A percentile compares a stretch with the other conserved stretches of the same genome.
Conservation (phyloP, 345 rosid species). For the Boechera divaricarpa region DNA sequence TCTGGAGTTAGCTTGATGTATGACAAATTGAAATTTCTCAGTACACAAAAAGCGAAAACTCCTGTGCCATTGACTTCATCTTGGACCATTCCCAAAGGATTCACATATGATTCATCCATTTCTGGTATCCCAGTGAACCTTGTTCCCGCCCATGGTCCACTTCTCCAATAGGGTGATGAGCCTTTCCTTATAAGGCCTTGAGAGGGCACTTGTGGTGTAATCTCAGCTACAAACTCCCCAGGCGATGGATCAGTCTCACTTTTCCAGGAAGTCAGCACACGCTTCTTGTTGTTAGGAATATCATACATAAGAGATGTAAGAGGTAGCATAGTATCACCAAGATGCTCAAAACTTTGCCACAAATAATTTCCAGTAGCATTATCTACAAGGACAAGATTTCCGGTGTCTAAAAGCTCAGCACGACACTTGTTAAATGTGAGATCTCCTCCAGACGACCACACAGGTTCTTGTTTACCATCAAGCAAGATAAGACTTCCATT, state of each 20-base stretch:
- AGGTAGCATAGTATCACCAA: slow-evolving; percentile 46
- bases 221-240: slow-evolving; percentile 45
- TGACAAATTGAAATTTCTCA: slow-evolving; percentile 39
- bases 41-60: slow-evolving; percentile 35
- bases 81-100: slow-evolving; percentile 43
- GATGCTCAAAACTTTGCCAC: slow-evolving; percentile 46
- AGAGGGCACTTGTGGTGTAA: slow-evolving; percentile 43
- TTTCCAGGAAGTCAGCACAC: slow-evolving; percentile 43
- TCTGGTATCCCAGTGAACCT: slow-evolving; percentile 49
- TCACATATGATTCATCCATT: slow-evolving; percentile 41
- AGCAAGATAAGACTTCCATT: slow-evolving; percentile 44
- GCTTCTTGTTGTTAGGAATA: slow-evolving; percentile 36
- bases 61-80: slow-evolving; percentile 43
- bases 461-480: slow-evolving; percentile 35
- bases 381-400: slow-evolving; percentile 43
- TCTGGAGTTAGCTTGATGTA: slow-evolving; percentile 37
- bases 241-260: slow-evolving; percentile 45
- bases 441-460: slow-evolving; percentile 39
- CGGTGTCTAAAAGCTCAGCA: slow-evolving; percentile 44
- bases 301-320: slow-evolving; percentile 39
- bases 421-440: slow-evolving; percentile 26
- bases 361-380: slow-evolving; percentile 36
- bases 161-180: slow-evolving; percentile 45
- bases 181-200: slow-evolving; percentile 45
- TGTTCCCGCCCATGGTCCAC: slow-evolving; percentile 45